Evolutionary conservation across 768 basidiomycete species (phyloP), one percentile per base, ranked within the genome.

Genomic region (Tylopilus sp.): DNA sequence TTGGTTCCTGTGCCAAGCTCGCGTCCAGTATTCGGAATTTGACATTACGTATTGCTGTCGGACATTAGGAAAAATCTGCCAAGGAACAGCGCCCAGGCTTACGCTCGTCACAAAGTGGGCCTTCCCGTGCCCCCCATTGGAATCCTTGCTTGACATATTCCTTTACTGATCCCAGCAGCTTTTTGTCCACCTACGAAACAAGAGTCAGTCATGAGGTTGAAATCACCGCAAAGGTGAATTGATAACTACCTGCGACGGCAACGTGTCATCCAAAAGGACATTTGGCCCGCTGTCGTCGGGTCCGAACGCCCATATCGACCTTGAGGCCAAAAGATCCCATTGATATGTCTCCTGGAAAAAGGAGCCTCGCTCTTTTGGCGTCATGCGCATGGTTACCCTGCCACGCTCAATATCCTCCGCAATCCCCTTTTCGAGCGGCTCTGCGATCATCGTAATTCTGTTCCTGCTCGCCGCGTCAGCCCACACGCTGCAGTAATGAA

Each of bases 291-390:
- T 86, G 40, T 98, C 95, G 58, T 98, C 93, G 3, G 97, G 97
- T 18, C 97, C 97, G 70, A 99, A 99, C 20, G 97, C 94, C 97
- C 97, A 99, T 75, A 99, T 97, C 60, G 95, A 98, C 52, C 97
- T 80, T 40, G 94, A 95, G 2, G 97, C 95, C 52, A 99, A 80
- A 62, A 98, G 71, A 72, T 99, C 97, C 95, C 97, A 99, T 52
- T 95, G 89, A 69, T 98, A 95, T 66, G 93, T 95, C 65, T 91
- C 87, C 70, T 98, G 85, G 72, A 99, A 98, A 75, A 95, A 93
- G 44, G 85, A 88, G 25, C 95, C 97, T 40, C 97, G 79, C 63
- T 98, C 94, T 71, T 98, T 98, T 22, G 89, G 80, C 2, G 91
- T 80, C 92, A 98, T 95, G 22, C 88, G 84, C 83, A 98, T 97